These are phyloP conservation scores for Sapria himalayana DNA, from an alignment of 345 rosid genomes.

Conservation along the genomic window DNA sequence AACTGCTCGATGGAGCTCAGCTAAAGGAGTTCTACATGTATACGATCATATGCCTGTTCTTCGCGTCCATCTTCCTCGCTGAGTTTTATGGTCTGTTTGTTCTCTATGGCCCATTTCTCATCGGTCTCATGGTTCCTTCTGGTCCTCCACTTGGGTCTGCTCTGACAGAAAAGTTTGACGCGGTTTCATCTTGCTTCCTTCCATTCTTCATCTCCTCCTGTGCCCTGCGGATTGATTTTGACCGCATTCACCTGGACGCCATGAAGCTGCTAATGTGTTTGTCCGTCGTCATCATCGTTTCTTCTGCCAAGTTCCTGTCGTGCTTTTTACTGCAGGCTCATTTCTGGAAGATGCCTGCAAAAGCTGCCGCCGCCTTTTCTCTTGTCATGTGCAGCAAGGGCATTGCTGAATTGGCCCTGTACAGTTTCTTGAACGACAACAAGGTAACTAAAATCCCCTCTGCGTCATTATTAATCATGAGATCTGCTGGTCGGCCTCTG, in stretches of 20 bases:
- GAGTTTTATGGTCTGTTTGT: constrained; percentile 12
- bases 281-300: background rate
- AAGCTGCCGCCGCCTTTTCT: constrained; percentile 23
- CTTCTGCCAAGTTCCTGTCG: constrained; percentile 15
- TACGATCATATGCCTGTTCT: constrained; percentile 12
- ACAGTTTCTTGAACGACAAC: constrained; percentile 5
- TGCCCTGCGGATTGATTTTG: constrained; percentile 5
- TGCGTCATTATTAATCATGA: background rate
- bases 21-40: constrained; percentile 12
- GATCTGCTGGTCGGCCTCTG: too few relatives aligned
- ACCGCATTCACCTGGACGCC: background rate
- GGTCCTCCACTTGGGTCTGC: constrained; percentile 40
- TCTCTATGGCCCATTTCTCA: constrained; percentile 18
- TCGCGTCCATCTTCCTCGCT: constrained; percentile 11
- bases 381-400: constrained; percentile 32
- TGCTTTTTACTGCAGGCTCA: constrained; percentile 19
- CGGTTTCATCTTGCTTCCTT: constrained; percentile 12
- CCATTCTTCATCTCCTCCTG: constrained; percentile 12
- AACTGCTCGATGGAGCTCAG: constrained; percentile 17
- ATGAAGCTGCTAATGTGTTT: too few relatives aligned
- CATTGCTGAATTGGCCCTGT: constrained; percentile 17
- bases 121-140: constrained; percentile 25
- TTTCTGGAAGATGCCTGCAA: constrained; percentile 20
- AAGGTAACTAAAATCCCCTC: background rate
- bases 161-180: constrained; percentile 18